Evolutionary conservation across 257 asterid genomes (phyloP).

Genomic region (Perilla frutescens): DNA sequence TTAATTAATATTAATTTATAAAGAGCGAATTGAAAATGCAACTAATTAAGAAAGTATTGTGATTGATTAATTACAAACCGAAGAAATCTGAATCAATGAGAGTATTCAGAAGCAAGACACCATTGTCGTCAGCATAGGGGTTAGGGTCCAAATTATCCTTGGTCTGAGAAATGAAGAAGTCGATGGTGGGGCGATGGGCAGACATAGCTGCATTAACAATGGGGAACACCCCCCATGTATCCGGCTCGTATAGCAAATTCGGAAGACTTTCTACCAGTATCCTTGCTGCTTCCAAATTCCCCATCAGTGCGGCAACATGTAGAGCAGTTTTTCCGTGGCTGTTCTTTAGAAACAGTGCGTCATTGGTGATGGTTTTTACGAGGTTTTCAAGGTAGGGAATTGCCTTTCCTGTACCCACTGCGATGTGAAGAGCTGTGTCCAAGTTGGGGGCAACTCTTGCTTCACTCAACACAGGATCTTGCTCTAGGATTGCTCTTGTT

Average conservation of each 20-base stretch:
- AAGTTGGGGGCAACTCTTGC: not conserved
- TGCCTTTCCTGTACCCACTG: constrained; percentile 27
- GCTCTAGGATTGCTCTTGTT: not conserved
- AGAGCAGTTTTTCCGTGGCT: not conserved
- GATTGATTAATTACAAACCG: constrained; percentile 9
- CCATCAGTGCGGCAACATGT: constrained; percentile 24
- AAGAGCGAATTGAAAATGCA: too few species aligned
- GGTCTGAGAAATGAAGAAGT: constrained; percentile 25
- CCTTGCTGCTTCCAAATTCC: constrained; percentile 25
- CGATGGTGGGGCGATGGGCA: constrained; percentile 15
- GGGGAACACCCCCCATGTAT: not conserved
- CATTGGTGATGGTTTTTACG: not conserved
- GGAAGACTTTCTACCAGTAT: constrained; percentile 5
- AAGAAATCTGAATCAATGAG: constrained; percentile 10
- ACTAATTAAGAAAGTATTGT: not conserved
- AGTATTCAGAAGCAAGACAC: constrained; percentile 5
- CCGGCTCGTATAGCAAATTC: not conserved
- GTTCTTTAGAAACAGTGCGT: not conserved
- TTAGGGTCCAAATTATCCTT: constrained; percentile 1
- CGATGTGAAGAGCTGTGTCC: constrained; percentile 21
- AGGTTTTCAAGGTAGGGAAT: constrained; percentile 10
- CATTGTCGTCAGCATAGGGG: not conserved
- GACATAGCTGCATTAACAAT: constrained; percentile 13
- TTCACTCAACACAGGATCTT: not conserved
- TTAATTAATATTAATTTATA: too few species aligned